Conservation (phyloP, 1,139 yeast species). For the Hyphopichia burtonii region DNA sequence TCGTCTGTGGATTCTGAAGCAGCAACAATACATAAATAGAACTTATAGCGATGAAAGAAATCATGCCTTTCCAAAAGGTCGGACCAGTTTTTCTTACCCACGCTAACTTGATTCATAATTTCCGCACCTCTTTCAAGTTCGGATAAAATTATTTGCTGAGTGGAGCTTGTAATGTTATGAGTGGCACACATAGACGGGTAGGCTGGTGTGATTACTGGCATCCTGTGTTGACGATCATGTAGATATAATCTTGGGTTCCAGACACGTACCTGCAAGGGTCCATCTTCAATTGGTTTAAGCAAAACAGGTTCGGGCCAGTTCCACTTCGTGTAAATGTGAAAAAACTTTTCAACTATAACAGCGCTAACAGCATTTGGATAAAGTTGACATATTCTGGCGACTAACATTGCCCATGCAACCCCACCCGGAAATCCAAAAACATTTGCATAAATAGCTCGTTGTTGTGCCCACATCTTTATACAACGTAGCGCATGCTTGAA, state of each 20-base stretch:
- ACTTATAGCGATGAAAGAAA: slow-evolving; percentile 80
- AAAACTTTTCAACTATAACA: slow-evolving; percentile 82
- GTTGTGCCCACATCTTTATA: slow-evolving; percentile 94
- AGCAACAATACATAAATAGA: slow-evolving; percentile 79
- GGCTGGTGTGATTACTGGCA: slow-evolving; percentile 99
- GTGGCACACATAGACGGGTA: slow-evolving; percentile 99
- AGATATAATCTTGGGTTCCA: slow-evolving; percentile 95
- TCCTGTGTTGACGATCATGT: slow-evolving; percentile 82
- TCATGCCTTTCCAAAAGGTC: slow-evolving; percentile 76
- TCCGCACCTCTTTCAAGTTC: slow-evolving; percentile 77
- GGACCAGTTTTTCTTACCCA: slow-evolving; percentile 68
- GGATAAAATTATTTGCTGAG: slow-evolving; percentile 71
- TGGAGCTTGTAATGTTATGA: slow-evolving; percentile 86
- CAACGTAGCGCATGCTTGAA: slow-evolving; percentile 92
- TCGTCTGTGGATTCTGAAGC: slow-evolving; percentile 71
- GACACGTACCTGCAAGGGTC: slow-evolving; percentile 91
- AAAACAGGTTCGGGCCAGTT: slow-evolving; percentile 98
- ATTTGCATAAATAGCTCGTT: slow-evolving; percentile 90
- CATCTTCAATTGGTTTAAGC: slow-evolving; percentile 90
- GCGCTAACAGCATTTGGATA: slow-evolving; percentile 97
- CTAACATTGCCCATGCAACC: slow-evolving; percentile 99
- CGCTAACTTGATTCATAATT: slow-evolving; percentile 65
- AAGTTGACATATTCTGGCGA: slow-evolving; percentile 92
- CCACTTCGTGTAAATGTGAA: slow-evolving; percentile 85
- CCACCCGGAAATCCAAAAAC: slow-evolving; percentile 99